A percentile compares a stretch with the other conserved stretches of the same genome.
Conservation (phyloP, 441 rosid genomes). For the Daphne laureola region DNA sequence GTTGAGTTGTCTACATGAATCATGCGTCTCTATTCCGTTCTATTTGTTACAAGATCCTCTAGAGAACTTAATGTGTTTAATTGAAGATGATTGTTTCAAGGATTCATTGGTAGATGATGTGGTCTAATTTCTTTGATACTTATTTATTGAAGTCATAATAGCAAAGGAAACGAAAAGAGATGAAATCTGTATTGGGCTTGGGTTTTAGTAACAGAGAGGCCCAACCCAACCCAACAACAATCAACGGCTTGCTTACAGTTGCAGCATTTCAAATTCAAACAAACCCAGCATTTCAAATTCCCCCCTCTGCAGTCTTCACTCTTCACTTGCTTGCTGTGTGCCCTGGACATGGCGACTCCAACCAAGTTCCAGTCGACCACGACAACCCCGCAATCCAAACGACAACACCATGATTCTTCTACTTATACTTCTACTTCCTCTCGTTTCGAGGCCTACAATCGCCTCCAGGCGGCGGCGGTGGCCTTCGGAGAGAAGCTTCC, state of each 20-base stretch:
- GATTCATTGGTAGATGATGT: too few species aligned
- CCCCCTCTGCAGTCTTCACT: slow-evolving; percentile 3
- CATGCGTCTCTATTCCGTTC: too few species aligned
- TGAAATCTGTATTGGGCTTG: too few species aligned
- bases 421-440: slow-evolving; percentile 22
- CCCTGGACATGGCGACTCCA: slow-evolving; percentile 42
- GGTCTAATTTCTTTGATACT: too few species aligned
- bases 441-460: slow-evolving; percentile 88
- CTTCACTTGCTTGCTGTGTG: slow-evolving; percentile 2
- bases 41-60: too few species aligned
- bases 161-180: too few species aligned
- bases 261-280: slow-evolving; percentile 22
- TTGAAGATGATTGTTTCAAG: too few species aligned
- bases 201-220: background rate
- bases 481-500: slow-evolving; percentile 97
- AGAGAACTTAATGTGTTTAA: too few species aligned
- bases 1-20: too few species aligned
- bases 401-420: slow-evolving; percentile 17
- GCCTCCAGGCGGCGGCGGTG: slow-evolving; percentile 89
- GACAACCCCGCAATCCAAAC: slow-evolving; percentile 39
- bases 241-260: slow-evolving; percentile 14
- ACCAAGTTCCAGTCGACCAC: slow-evolving; percentile 47
- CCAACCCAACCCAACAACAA: background rate
- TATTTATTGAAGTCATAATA: too few species aligned
- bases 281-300: slow-evolving; percentile 4